Percentiles rank a stretch among this genome's conserved stretches.
phyloP scores from a whole-genome alignment of 2,329 filamentous ascomycete species.

The Diplocarpon mali region DNA sequence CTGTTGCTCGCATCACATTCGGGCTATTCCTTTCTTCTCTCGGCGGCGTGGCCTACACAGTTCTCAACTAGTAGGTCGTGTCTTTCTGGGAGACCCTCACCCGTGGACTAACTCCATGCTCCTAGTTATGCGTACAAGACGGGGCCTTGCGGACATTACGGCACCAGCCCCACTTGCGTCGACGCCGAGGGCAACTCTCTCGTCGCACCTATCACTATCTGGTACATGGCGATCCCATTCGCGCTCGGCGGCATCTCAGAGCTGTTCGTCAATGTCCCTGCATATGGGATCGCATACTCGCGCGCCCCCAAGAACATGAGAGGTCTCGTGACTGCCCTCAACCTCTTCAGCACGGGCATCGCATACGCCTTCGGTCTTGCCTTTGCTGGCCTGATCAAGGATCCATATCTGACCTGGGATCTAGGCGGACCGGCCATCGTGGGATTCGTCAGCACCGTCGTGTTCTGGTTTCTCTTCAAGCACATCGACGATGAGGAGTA shows the following conservation, averaged over 20 bases:
- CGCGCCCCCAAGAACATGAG: slow-evolving; percentile 40
- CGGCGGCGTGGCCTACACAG: slow-evolving; percentile 45
- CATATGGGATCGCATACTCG: slow-evolving; percentile 41
- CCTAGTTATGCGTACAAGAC: slow-evolving; percentile 46
- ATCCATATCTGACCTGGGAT: slow-evolving; percentile 40
- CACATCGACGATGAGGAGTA: slow-evolving; percentile 38
- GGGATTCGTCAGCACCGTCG: slow-evolving; percentile 33
- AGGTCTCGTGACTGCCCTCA: slow-evolving; percentile 38
- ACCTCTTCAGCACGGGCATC: slow-evolving; percentile 36
- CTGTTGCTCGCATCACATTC: slow-evolving; percentile 61
- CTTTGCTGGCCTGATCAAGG: slow-evolving; percentile 35
- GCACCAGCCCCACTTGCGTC: slow-evolving; percentile 13
- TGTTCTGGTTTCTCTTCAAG: slow-evolving; percentile 37
- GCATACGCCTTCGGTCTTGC: slow-evolving; percentile 36
- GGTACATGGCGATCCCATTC: slow-evolving; percentile 46
- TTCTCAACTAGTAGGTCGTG: slow-evolving; percentile 36
- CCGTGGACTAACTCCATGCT: too few relatives aligned
- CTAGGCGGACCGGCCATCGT: slow-evolving; percentile 38
- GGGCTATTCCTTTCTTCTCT: slow-evolving; percentile 56
- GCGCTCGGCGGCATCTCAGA: slow-evolving; percentile 39
- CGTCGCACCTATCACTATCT: slow-evolving; percentile 34
- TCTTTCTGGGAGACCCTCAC: too few relatives aligned
- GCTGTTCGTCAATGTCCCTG: slow-evolving; percentile 41
- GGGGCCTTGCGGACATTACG: slow-evolving; percentile 44
- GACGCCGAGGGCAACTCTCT: slow-evolving; percentile 16